Evolutionary conservation across 2,329 filamentous ascomycete genomes (phyloP).

Genomic region (Chrysoporthe cubensis): DNA sequence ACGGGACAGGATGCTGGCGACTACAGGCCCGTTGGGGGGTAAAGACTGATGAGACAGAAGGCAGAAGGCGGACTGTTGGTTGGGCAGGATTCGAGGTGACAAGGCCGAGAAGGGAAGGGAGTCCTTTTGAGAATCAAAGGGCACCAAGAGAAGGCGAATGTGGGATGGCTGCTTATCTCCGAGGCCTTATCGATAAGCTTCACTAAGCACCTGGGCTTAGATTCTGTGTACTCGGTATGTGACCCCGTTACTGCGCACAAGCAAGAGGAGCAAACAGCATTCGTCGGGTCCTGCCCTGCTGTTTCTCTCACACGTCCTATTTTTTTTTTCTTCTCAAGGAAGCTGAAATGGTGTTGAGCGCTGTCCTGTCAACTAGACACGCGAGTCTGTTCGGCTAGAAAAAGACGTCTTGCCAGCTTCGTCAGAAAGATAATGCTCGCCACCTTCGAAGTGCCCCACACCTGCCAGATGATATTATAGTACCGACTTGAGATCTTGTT

Average conservation of each 20-base stretch:
- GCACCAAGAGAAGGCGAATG: not conserved
- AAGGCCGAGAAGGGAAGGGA: not conserved
- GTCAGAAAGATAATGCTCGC: not conserved
- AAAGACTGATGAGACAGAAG: not conserved
- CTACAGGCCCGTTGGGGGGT: not conserved
- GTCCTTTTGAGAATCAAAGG: not conserved
- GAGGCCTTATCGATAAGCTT: constrained; percentile 5
- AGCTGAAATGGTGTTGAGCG: too few relatives aligned
- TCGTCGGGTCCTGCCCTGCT: too few relatives aligned
- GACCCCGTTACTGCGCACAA: too few relatives aligned
- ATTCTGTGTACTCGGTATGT: too few relatives aligned
- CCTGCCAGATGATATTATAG: too few relatives aligned
- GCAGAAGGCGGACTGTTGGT: not conserved
- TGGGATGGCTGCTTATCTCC: constrained; percentile 4
- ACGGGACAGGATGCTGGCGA: not conserved
- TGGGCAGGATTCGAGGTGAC: not conserved
- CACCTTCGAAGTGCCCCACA: not conserved
- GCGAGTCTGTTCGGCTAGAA: not conserved
- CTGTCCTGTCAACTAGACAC: too few relatives aligned
- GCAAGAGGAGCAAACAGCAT: too few relatives aligned
- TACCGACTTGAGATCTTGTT: too few relatives aligned
- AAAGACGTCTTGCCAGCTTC: not conserved
- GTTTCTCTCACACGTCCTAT: too few relatives aligned
- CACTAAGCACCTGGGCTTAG: not conserved
- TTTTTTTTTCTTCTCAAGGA: not conserved